Conservation (phyloP, 495 filamentous ascomycete genomes). For the Penicillium odoratum region DNA sequence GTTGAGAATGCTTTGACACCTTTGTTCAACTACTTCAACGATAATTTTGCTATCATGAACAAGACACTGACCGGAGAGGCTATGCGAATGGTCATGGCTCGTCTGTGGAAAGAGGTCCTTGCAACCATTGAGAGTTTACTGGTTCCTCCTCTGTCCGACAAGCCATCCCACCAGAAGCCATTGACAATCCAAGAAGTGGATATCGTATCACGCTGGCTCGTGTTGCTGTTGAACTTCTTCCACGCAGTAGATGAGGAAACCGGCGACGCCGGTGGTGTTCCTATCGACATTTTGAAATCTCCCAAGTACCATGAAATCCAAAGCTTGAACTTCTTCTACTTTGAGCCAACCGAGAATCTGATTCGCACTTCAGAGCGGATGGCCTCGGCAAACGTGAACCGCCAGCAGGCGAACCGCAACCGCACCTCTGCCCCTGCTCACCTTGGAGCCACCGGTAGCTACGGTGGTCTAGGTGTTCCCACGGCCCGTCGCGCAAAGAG, state of each 20-base stretch:
- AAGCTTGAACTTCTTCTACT: constrained; percentile 97
- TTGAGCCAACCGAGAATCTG: constrained; percentile 86
- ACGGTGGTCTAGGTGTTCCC: constrained; percentile 67
- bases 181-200: constrained; percentile 90
- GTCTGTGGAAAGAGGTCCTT: constrained; percentile 96
- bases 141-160: constrained; percentile 94
- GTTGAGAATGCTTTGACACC: constrained; percentile 80
- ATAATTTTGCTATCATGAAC: constrained; percentile 99
- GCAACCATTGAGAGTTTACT: constrained; percentile 86
- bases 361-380: constrained; percentile 93
- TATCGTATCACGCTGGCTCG: constrained; percentile 91
- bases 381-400: constrained; percentile 82
- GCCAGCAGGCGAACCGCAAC: constrained; percentile 66
- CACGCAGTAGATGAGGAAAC: constrained; percentile 84
- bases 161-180: constrained; percentile 83
- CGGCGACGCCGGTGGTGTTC: constrained; percentile 83
- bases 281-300: constrained; percentile 86
- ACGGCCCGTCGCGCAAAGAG: constrained; percentile 81
- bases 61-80: constrained; percentile 87
- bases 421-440: constrained; percentile 71
- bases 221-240: constrained; percentile 93
- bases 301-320: constrained; percentile 98
- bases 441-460: constrained; percentile 57
- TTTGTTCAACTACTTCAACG: constrained; percentile 95
- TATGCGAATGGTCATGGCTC: constrained; percentile 96